Evolutionary conservation across 2,329 filamentous ascomycete species (phyloP), one percentile per base, ranked within the genome.

Genomic region (Orbilia oligospora): DNA sequence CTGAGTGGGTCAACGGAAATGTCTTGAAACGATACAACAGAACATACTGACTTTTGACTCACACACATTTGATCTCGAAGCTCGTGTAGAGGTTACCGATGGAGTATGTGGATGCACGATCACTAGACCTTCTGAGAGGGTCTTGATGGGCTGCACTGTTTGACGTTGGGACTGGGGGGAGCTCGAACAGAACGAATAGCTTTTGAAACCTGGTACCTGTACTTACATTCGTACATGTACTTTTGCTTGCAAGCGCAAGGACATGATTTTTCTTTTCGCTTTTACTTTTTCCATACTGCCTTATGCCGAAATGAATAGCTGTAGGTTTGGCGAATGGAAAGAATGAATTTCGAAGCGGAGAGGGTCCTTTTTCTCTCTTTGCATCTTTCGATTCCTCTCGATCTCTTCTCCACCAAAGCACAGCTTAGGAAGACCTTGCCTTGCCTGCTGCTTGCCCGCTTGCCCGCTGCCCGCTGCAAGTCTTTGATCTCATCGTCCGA

Each of bases 61-160:
- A 46, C 44, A 44, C 18, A 18, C 4, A 14, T 18, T 18, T 33
- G 51, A 20, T 41, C 27, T 67, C n/a, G 48, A 53, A 49, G 64
- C 20, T 68, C 33, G 36, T 68, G 65, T 68, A 46, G 49, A 68
- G 14, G 53, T 33, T 41, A 66, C 70, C 16, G 61, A 73, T 58
- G 51, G 61, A 73, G 70, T 61, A 73, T 73, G 49, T 67, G 70
- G 51, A 66, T 65, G 69, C 69, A 46, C 24, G 33, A 66, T 66
- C 49, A 38, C 33, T 72, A 20, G 68, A 65, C 68, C 48, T 64
- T 71, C 58, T 56, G 33, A 27, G 16, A 61, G n/a, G 49, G 41
- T 63, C 36, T 70, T 53, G 46, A 64, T 9, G 44, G 53, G 36
- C 24, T 73, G 70, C 70, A 66, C 20, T 14, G 70, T 73, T 73